Percentiles rank a stretch among this genome's conserved stretches.
Conservation (phyloP, 345 rosid genomes). For the Turnera subulata region DNA sequence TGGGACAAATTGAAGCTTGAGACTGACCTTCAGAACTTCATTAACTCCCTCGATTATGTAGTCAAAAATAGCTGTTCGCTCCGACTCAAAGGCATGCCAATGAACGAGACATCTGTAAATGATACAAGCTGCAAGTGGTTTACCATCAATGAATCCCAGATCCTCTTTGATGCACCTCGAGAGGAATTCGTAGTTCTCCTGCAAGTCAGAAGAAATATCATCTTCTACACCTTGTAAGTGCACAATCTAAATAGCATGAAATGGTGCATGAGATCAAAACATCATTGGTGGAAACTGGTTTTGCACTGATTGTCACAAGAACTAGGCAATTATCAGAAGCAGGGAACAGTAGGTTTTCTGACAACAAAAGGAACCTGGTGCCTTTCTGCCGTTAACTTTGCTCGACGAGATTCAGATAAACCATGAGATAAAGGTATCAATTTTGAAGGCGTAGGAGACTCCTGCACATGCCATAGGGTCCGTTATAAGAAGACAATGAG, state of each 20-base stretch:
- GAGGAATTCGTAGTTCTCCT: conserved; percentile 87
- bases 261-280: neutral
- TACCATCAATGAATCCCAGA: conserved; percentile 70
- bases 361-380: conserved; percentile 54
- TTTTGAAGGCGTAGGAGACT: conserved; percentile 88
- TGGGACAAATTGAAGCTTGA: neutral
- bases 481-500: neutral
- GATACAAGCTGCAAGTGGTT: conserved; percentile 88
- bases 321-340: conserved; percentile 1
- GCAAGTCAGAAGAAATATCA: conserved; percentile 22
- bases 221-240: neutral
- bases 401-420: conserved; percentile 70
- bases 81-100: conserved; percentile 96
- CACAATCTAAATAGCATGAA: conserved; percentile 12
- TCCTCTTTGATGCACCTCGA: conserved; percentile 84
- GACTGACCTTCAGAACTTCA: conserved; percentile 68
- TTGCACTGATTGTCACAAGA: neutral
- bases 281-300: neutral
- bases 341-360: conserved; percentile 6
- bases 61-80: conserved; percentile 83
- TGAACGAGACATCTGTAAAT: conserved; percentile 85
- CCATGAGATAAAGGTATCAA: conserved; percentile 61
- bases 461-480: conserved; percentile 43
- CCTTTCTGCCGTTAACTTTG: conserved; percentile 80
- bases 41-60: conserved; percentile 83